Conservation (phyloP, 176 grass and related monocot genomes). For the Miscanthus lutarioriparius region DNA sequence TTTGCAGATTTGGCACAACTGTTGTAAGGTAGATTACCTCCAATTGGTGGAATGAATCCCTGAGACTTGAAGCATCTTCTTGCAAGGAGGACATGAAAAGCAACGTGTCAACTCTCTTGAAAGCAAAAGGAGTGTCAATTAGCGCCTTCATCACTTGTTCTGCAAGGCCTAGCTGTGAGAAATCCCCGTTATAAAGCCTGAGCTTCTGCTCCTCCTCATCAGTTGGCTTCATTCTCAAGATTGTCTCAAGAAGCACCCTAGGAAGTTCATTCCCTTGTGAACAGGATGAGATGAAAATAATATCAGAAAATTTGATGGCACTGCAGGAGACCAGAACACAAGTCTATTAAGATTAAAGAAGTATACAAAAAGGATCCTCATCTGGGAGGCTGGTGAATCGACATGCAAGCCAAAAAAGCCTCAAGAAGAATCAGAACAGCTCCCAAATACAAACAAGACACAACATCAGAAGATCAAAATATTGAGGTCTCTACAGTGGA, state of each 20-base stretch:
- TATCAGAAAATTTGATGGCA: conserved; percentile 12
- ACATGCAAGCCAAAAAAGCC: background rate
- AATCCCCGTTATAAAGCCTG: conserved; percentile 63
- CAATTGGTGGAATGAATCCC: conserved; percentile 62
- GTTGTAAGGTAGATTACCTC: conserved; percentile 61
- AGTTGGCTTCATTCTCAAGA: conserved; percentile 85
- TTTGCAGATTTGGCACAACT: conserved; percentile 12
- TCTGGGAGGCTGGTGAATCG: background rate
- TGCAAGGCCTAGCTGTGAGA: conserved; percentile 52
- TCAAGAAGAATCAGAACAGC: background rate
- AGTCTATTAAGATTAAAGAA: background rate
- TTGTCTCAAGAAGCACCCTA: conserved; percentile 63
- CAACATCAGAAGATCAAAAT: background rate
- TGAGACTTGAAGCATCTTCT: conserved; percentile 74
- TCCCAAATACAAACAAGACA: background rate
- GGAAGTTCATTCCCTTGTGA: conserved; percentile 80
- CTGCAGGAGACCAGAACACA: background rate
- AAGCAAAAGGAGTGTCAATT: conserved; percentile 73
- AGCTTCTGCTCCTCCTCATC: conserved; percentile 75
- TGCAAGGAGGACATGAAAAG: conserved; percentile 76
- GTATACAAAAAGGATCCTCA: background rate
- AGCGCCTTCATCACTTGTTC: conserved; percentile 77
- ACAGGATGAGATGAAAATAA: conserved; percentile 6
- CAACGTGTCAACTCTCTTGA: conserved; percentile 64
- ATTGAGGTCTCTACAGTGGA: background rate